A percentile compares a stretch with the other conserved stretches of the same genome.
Evolutionary conservation across 2,329 filamentous ascomycete species (phyloP).

Genomic region (Penicillium sp.): DNA sequence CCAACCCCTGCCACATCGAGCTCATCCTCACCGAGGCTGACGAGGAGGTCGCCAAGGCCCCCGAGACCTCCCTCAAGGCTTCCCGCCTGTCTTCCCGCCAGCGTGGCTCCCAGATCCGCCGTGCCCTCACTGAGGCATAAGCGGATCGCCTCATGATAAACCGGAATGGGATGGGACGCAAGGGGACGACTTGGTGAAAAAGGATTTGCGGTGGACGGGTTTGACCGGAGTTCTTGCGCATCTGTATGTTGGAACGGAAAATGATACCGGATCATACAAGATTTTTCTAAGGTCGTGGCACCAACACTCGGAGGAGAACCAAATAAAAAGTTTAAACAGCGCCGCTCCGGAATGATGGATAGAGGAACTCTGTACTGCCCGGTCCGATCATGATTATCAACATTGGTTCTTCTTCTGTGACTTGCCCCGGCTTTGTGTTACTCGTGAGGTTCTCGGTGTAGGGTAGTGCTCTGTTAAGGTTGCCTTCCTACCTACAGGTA

Average conservation of each 20-base stretch:
- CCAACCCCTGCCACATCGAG: conserved; percentile 99
- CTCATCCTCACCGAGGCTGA: conserved; percentile 97
- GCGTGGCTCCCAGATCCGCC: conserved; percentile 70
- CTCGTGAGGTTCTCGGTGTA: background rate
- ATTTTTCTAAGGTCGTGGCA: conserved; percentile 30
- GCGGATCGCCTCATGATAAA: conserved; percentile 26
- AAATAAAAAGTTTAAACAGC: conserved; percentile 34
- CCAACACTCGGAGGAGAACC: conserved; percentile 31
- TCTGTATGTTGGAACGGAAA: conserved; percentile 34
- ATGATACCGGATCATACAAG: conserved; percentile 32
- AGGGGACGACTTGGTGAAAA: conserved; percentile 33
- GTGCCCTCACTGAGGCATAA: conserved; percentile 62
- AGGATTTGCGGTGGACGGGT: conserved; percentile 32
- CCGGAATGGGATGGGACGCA: conserved; percentile 17
- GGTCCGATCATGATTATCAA: conserved; percentile 30
- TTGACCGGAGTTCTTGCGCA: conserved; percentile 40
- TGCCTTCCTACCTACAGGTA: background rate
- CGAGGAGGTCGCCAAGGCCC: conserved; percentile 91
- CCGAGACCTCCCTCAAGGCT: conserved; percentile 55
- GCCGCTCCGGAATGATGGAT: conserved; percentile 26
- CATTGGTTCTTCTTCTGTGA: conserved; percentile 28
- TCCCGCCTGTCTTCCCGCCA: conserved; percentile 84
- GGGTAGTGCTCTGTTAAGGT: background rate
- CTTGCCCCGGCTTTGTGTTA: conserved; percentile 2
- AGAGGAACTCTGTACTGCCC: conserved; percentile 28